Percentiles rank a stretch among this genome's conserved stretches.
Evolutionary conservation across 768 basidiomycete species (phyloP).

Genomic region (Pulveroboletus sp.): DNA sequence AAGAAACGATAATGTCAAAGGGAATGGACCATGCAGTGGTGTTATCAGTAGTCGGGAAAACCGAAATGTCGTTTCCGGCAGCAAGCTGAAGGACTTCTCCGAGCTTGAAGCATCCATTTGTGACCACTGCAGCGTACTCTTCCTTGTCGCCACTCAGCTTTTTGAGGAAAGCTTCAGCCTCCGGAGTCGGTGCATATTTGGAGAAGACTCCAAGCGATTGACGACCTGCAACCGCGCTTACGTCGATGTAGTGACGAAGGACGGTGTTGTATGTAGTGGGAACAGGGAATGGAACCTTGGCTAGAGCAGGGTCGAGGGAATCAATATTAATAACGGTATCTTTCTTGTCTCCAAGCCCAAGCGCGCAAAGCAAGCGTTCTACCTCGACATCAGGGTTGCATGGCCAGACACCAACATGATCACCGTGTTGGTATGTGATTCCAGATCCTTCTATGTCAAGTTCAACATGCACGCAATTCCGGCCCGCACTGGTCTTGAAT

Average conservation of each 20-base stretch:
- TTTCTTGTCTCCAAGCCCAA: constrained; percentile 79
- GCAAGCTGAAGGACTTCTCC: constrained; percentile 91
- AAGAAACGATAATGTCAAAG: constrained; percentile 94
- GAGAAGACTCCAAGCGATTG: constrained; percentile 86
- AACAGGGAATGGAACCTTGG: constrained; percentile 98
- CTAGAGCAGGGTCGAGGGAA: constrained; percentile 95
- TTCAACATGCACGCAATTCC: constrained; percentile 94
- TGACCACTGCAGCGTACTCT: constrained; percentile 71
- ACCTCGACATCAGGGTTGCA: constrained; percentile 91
- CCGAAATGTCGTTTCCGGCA: constrained; percentile 68
- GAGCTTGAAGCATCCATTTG: constrained; percentile 82
- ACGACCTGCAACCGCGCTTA: constrained; percentile 90
- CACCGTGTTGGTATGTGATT: constrained; percentile 98
- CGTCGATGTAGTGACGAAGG: constrained; percentile 95
- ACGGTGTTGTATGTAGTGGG: constrained; percentile 93
- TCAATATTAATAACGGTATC: constrained; percentile 87
- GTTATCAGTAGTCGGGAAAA: constrained; percentile 59
- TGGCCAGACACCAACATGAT: constrained; percentile 98
- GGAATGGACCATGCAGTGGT: constrained; percentile 89
- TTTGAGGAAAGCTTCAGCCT: constrained; percentile 70
- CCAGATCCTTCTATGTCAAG: constrained; percentile 92
- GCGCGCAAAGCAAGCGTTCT: constrained; percentile 77
- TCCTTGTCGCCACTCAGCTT: constrained; percentile 85
- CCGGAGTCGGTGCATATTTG: constrained; percentile 81
- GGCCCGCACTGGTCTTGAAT: constrained; percentile 65